A percentile compares a stretch with the other conserved stretches of the same genome.
phyloP scores from a whole-genome alignment of 2,329 filamentous ascomycete genomes.

The Xylaria hypoxylon region DNA sequence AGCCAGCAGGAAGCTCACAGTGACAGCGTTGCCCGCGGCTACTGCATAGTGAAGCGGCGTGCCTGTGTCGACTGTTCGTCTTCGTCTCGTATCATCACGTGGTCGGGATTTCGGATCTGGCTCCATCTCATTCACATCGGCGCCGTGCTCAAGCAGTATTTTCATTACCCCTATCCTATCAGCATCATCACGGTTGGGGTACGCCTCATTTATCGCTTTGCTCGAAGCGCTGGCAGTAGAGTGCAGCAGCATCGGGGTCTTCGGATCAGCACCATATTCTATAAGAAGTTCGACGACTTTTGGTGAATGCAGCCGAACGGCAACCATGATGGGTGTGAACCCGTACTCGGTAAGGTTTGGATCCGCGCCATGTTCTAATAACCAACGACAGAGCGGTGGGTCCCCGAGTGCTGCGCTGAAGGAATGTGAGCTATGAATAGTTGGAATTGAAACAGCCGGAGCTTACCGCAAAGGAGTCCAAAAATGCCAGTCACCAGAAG shows the following conservation, averaged over 20 bases:
- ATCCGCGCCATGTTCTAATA: constrained; percentile 42
- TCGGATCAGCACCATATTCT: constrained; percentile 41
- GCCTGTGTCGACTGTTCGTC: constrained; percentile 42
- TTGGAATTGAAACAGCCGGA: constrained; percentile 5
- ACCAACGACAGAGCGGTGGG: constrained; percentile 40
- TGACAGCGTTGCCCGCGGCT: constrained; percentile 40
- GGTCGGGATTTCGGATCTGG: constrained; percentile 43
- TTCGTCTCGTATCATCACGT: constrained; percentile 41
- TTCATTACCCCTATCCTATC: constrained; percentile 42
- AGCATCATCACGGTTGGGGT: constrained; percentile 40
- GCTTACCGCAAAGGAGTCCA: constrained; percentile 42
- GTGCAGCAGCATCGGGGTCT: constrained; percentile 42
- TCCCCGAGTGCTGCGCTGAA: constrained; percentile 41
- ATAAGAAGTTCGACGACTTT: constrained; percentile 41
- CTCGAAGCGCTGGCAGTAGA: constrained; percentile 41
- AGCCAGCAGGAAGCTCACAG: constrained; percentile 42
- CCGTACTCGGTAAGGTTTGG: constrained; percentile 42
- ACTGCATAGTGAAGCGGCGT: constrained; percentile 44
- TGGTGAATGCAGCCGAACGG: constrained; percentile 41
- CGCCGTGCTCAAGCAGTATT: constrained; percentile 40
- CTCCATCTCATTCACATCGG: constrained; percentile 45
- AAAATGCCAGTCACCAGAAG: constrained; percentile 42
- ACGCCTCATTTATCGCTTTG: constrained; percentile 32
- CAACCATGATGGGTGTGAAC: constrained; percentile 45
- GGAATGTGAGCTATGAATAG: constrained; percentile 26